phyloP scores from a whole-genome alignment of 2,329 filamentous ascomycete species.

The Aspergillus niger region DNA sequence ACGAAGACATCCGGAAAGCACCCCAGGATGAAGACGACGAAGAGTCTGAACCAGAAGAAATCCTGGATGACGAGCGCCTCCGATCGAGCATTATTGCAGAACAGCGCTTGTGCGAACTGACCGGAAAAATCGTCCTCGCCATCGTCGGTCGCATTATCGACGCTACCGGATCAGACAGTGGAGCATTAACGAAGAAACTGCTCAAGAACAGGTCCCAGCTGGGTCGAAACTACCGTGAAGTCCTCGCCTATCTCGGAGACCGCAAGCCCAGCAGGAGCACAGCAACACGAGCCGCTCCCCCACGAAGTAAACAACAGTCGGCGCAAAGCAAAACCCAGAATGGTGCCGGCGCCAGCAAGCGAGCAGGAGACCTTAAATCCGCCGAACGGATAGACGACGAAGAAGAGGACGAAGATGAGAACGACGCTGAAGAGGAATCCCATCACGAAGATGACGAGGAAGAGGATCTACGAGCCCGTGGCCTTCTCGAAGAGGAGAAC shows the following conservation, averaged over 20 bases:
- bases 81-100: conserved; percentile 74
- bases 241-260: conserved; percentile 77
- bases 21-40: conserved; percentile 50
- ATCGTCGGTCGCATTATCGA: conserved; percentile 77
- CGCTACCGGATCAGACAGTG: conserved; percentile 58
- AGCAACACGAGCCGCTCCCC: conserved; percentile 18
- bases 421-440: conserved; percentile 13
- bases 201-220: conserved; percentile 77
- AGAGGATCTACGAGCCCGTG: conserved; percentile 10
- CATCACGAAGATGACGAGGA: conserved; percentile 35
- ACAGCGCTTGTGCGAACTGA: conserved; percentile 80
- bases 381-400: conserved; percentile 49
- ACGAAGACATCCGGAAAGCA: conserved; percentile 62
- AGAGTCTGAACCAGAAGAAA: conserved; percentile 40
- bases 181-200: conserved; percentile 69
- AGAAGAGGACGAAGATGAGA: conserved; percentile 43
- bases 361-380: conserved; percentile 31
- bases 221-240: conserved; percentile 81
- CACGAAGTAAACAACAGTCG: conserved; percentile 39
- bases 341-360: conserved; percentile 23
- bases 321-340: conserved; percentile 15
- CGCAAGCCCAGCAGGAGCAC: conserved; percentile 48
- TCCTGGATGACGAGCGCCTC: conserved; percentile 54
- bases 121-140: conserved; percentile 80
- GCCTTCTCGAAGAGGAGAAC: conserved; percentile 34